These are phyloP conservation scores for Loxodes magnus DNA, from an alignment of 73 alveolate genomes.

Conservation along the genomic window DNA sequence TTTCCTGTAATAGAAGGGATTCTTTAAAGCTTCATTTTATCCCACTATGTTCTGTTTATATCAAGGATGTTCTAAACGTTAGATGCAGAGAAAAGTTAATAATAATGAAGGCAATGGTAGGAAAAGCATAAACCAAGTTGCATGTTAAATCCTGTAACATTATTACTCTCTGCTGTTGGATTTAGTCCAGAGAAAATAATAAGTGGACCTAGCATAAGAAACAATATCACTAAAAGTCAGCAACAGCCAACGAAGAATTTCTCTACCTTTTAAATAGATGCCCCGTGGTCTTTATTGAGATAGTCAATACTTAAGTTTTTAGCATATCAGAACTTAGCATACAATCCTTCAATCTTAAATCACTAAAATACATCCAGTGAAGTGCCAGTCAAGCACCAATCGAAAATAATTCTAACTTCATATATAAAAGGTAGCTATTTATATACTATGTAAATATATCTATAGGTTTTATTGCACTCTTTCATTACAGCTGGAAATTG, in stretches of 20 bases:
- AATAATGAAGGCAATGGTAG: background rate
- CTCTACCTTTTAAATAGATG: too few species aligned
- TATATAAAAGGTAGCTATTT: constrained; percentile 34
- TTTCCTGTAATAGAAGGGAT: too few species aligned
- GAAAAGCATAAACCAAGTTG: background rate
- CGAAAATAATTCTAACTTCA: constrained; percentile 35
- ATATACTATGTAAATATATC: constrained; percentile 14
- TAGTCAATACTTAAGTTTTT: too few species aligned
- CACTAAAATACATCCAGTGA: constrained; percentile 27
- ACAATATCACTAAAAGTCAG: constrained; percentile 17
- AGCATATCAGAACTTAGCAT: constrained; percentile 17
- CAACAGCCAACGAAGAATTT: constrained; percentile 36
- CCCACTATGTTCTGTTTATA: background rate
- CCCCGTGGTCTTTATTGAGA: too few species aligned
- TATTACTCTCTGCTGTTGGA: constrained; percentile 21
- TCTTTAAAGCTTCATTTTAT: too few species aligned
- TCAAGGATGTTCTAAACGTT: too few species aligned
- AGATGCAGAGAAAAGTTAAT: background rate
- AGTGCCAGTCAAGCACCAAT: constrained; percentile 40
- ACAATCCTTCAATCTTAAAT: constrained; percentile 39
- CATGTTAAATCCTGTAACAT: background rate
- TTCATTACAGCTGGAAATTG: background rate
- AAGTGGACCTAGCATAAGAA: constrained; percentile 27
- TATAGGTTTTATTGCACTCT: background rate
- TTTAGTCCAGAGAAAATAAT: constrained; percentile 31